Evolutionary conservation across 2,329 filamentous ascomycete genomes (phyloP), one percentile per base, ranked within the genome.

Genomic region (Exophiala dermatitidis): DNA sequence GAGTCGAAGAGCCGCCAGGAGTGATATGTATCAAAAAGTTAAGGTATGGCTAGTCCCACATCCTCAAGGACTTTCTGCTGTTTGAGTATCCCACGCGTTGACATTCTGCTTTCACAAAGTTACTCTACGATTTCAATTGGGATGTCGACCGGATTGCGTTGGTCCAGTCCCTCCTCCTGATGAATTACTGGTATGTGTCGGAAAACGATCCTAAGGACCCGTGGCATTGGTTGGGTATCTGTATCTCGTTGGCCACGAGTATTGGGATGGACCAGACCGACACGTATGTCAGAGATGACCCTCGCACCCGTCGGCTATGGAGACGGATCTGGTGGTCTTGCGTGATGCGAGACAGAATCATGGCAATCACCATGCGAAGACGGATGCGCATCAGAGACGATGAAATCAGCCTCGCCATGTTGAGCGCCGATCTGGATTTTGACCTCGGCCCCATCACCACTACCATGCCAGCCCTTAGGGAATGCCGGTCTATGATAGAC

Each of bases 241-340:
- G 90, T 43, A 87, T 95, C 54, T 95, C 90, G 7, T 76, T 96
- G 42, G 90, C 90, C 48, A 89, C 95, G 69, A 95, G 89, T 9
- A 95, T 96, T 60, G 90, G 90, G 4, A 77, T 96, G 19, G 89
- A 96, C 69, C 85, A 90, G 57, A 37, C 38, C 30, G 46, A 50
- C 33, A 88, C 95, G 1, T 52, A 52, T 31, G 9, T 46, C 5
- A 53, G 48, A 30, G 57, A 54, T 31, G 54, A 57, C 48, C 31
- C 46, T 3, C 50, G 46, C 31, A 77, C 81, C 48, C 84, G 86
- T 64, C 86, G 89, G 66, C 87, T 84, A 65, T 74, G 95, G 51
- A 95, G 90, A 86, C 95, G 95, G 72, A 91, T 96, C 61, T 97
- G 90, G 90, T 97, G 91, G 91, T 94, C 88, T 36, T 94, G 88